Evolutionary conservation across 345 rosid species (phyloP), one percentile per base, ranked within the genome.

Genomic region (Physaria fendleri): DNA sequence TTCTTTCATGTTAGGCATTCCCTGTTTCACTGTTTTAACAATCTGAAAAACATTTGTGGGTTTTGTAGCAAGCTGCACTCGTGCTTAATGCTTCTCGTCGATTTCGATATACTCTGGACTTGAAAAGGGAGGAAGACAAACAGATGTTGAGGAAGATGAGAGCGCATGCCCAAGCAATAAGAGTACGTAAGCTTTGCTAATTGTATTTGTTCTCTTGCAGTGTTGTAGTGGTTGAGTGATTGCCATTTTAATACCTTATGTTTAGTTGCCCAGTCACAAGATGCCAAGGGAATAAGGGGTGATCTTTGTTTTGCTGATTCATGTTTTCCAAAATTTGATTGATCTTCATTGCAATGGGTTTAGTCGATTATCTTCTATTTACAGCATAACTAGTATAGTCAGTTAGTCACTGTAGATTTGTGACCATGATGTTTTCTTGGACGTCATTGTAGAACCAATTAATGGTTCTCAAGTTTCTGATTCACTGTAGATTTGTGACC

Each of bases 31-130:
- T 20, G 28, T 51, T 33, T 4, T 17, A 11, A 39, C 35, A 27
- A 24, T 58, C 5, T n/a, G 33, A 35, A 29, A 44, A 34, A 25
- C 29, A 14, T 23, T 25, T 27, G 13, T 68, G 62, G 34, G 24
- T 33, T 56, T 57, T 72, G 72, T 71, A 93, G 99, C 99, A 80
- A 90, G 99, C 99, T 6, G 96, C 96, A 1, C 85, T 93, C 41
- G 99, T 93, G 56, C 79, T 93, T 44, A 93, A 93, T 49, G 99
- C 99, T 61, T 93, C 97, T 55, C 90, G 99, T 50, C 83, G 99
- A 6, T 93, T 93, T 47, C 83, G 99, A 28, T 93, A 93, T 72
- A 93, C 99, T 39, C 76, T 93, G 72, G 96, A 93, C 74, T 78
- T 93, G 74, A 87, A 85, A 65, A 87, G 81, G 80, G 79, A 83